phyloP scores from a whole-genome alignment of 2,329 filamentous ascomycete species.

The Claviceps sorghi region DNA sequence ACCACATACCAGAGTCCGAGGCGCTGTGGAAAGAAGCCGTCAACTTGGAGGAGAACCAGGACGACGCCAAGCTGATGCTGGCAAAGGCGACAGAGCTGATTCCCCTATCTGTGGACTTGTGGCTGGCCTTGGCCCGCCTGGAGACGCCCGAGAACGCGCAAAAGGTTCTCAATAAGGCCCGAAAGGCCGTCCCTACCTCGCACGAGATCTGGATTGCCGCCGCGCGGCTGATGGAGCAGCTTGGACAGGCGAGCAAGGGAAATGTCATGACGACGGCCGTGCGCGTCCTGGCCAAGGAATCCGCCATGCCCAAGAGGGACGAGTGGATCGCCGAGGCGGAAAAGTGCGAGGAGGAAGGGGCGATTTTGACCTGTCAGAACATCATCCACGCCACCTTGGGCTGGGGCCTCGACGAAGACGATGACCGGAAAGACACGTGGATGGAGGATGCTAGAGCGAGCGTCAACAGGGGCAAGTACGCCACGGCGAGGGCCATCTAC shows the following conservation, averaged over 20 bases:
- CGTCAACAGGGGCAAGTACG: slow-evolving; percentile 68
- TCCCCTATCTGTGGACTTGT: slow-evolving; percentile 82
- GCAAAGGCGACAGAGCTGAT: slow-evolving; percentile 95
- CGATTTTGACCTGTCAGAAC: slow-evolving; percentile 68
- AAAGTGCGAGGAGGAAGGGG: slow-evolving; percentile 84
- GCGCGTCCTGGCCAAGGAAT: slow-evolving; percentile 74
- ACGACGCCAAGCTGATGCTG: slow-evolving; percentile 74
- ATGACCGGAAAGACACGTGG: slow-evolving; percentile 92
- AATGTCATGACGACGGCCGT: slow-evolving; percentile 93
- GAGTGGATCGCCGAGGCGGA: slow-evolving; percentile 95
- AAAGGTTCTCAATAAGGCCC: slow-evolving; percentile 85
- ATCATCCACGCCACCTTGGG: slow-evolving; percentile 89
- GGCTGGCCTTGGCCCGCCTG: slow-evolving; percentile 82
- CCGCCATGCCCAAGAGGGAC: slow-evolving; percentile 92
- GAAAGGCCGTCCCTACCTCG: slow-evolving; percentile 84
- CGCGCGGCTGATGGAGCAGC: slow-evolving; percentile 75
- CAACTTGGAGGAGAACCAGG: slow-evolving; percentile 81
- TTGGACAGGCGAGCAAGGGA: slow-evolving; percentile 61
- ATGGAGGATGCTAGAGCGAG: slow-evolving; percentile 80
- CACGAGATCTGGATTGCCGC: slow-evolving; percentile 96
- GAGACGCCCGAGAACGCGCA: slow-evolving; percentile 86
- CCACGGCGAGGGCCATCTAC: slow-evolving; percentile 87
- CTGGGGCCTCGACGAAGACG: slow-evolving; percentile 87
- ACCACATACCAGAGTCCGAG: slow-evolving; percentile 87
- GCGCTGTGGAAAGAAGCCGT: slow-evolving; percentile 97